Conservation (phyloP, 768 basidiomycete species). For the Lactarius indigo region DNA sequence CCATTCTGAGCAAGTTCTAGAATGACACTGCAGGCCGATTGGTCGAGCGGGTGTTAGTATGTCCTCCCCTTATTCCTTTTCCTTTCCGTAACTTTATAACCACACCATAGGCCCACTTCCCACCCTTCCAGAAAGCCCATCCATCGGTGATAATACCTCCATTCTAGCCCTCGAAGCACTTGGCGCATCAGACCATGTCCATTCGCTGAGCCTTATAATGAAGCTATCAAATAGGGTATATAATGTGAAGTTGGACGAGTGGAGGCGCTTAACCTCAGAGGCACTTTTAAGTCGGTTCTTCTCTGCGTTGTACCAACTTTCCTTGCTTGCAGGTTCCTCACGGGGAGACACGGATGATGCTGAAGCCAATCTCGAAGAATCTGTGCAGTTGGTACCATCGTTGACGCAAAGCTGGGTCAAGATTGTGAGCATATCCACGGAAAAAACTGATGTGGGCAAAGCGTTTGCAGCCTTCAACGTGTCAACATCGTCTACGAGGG, state of each 20-base stretch:
- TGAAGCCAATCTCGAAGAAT: conserved; percentile 77
- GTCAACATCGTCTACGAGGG: conserved; percentile 73
- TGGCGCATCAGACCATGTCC: conserved; percentile 77
- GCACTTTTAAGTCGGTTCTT: conserved; percentile 83
- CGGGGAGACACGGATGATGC: conserved; percentile 79
- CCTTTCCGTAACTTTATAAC: background rate
- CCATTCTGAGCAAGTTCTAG: conserved; percentile 91
- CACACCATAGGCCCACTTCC: conserved; percentile 56
- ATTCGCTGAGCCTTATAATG: conserved; percentile 75
- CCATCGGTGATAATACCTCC: conserved; percentile 81
- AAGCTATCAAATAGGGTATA: conserved; percentile 83
- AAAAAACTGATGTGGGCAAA: conserved; percentile 74
- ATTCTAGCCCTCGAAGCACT: conserved; percentile 79
- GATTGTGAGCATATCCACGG: conserved; percentile 97
- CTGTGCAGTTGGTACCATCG: conserved; percentile 59
- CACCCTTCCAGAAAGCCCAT: conserved; percentile 65
- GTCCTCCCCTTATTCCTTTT: conserved; percentile 31
- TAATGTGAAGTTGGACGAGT: conserved; percentile 72
- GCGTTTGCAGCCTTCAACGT: conserved; percentile 84
- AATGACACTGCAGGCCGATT: conserved; percentile 72
- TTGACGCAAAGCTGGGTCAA: conserved; percentile 92
- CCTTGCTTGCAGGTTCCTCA: conserved; percentile 66
- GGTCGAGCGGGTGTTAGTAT: conserved; percentile 90
- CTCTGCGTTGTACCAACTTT: background rate
- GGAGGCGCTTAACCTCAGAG: conserved; percentile 87